Evolutionary conservation across 2,329 filamentous ascomycete species (phyloP).

Genomic region (Exophiala spinifera): DNA sequence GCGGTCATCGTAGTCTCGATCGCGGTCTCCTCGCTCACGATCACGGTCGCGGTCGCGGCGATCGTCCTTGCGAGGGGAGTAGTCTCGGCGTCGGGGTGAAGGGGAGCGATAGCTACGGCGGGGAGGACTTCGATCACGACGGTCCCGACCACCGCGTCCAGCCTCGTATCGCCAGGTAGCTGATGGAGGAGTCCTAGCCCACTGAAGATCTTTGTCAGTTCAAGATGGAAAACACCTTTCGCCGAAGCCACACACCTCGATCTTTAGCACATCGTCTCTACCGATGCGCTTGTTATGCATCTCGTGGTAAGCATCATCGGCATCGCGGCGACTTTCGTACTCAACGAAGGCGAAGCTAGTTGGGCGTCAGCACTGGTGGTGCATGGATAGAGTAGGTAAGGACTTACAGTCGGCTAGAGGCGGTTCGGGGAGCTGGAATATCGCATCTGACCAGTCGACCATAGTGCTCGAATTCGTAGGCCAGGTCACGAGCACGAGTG

Average conservation of each 20-base stretch:
- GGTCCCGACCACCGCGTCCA: conserved; percentile 63
- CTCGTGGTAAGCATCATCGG: conserved; percentile 98
- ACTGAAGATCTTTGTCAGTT: conserved; percentile 53
- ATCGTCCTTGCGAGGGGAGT: conserved; percentile 85
- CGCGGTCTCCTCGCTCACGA: conserved; percentile 58
- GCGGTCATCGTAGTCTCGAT: conserved; percentile 50
- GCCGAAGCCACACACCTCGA: conserved; percentile 66
- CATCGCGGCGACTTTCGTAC: conserved; percentile 96
- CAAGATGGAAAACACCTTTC: background rate
- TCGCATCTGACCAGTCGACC: conserved; percentile 97
- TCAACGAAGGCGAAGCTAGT: conserved; percentile 92
- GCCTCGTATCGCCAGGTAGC: conserved; percentile 98
- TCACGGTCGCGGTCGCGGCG: conserved; percentile 75
- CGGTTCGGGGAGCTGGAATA: conserved; percentile 92
- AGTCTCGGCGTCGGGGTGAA: conserved; percentile 63
- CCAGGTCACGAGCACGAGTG: conserved; percentile 96
- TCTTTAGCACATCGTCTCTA: conserved; percentile 92
- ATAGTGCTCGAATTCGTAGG: conserved; percentile 99
- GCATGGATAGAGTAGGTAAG: conserved; percentile 30
- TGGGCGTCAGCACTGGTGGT: conserved; percentile 31
- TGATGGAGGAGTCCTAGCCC: conserved; percentile 95
- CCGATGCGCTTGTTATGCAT: conserved; percentile 99
- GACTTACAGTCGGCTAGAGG: conserved; percentile 90
- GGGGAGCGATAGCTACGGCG: conserved; percentile 67
- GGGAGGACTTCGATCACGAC: conserved; percentile 66